Base-by-base conservation (phyloP, 495 filamentous ascomycete genomes). In the Neurospora sp. region DNA sequence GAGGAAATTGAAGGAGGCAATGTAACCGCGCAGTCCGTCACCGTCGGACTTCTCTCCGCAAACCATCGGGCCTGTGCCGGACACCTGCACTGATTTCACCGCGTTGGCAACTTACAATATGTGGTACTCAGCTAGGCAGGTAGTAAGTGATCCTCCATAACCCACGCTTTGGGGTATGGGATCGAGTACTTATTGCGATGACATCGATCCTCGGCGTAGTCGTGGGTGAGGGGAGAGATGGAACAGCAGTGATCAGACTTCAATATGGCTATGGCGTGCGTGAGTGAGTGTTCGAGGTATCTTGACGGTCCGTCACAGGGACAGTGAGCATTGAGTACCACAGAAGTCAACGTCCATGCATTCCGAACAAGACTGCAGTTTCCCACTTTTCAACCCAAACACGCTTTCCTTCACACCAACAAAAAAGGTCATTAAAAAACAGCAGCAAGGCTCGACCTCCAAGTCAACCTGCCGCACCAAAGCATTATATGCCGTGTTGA, bases 401-500 rank as follows among this genome's bases (percentile, higher is more conserved):
- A 66, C 27, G 27, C 5, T 7, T 66, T 66, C 22, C 22, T 31
- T 35, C 53, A 37, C 27, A 35, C 9, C 6, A 66, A 66, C 31
- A 8, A 37, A 31, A 35, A 31, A 31, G 27, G 27, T 5, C 27
- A 66, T 7, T 14, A 35, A 35, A 27, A 31, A 37, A 35, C 22
- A 66, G 22, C 27, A 61, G 7, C 14, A 35, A 35, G 27, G 14
- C 53, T 12, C 53, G 20, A 31, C 6, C 9, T 42, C 31, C 16
- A 11, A 31, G 10, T 68, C 69, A 70, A 76, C 75, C 74, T 77
- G 74, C 75, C 74, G 75, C 40, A 59, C 72, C 59, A 69, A 42
- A 66, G 53, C 70, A 72, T 72, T 73, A 74, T 61, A 66, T 77
- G 75, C 75, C 78, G 76, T 42, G 72, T 72, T 70, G 74, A 71